Base-by-base conservation (phyloP, 2,329 filamentous ascomycete genomes). In the Lasiodiplodia gonubiensis region DNA sequence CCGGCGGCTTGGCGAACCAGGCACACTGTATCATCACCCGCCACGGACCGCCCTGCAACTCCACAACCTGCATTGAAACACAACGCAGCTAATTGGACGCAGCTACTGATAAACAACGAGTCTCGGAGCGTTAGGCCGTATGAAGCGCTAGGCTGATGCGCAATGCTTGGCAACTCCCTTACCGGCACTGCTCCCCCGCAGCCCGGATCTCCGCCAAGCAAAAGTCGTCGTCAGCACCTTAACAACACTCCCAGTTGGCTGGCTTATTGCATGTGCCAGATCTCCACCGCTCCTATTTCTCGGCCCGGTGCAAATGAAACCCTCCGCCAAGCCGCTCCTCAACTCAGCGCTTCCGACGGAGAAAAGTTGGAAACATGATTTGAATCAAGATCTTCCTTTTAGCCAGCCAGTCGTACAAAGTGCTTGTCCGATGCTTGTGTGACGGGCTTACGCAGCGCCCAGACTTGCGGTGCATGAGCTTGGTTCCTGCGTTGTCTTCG, bases 161-260 rank as follows among this genome's bases (percentile, higher is more conserved):
- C 25, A 12, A 7, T 7, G 37, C 57, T 61, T 61, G 57, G 57
- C 57, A 61, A 23, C 57, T 61, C 25, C 42, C 57, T 25, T 61
- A 33, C 42, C 18, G 39, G 42, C 39, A 46, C 25, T 16, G 14
- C 27, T 46, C 25, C 42, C 57, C 57, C 39, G 42, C 39, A 49
- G 16, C 42, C 46, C 12, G 46, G 59, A 63, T 63, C 46, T n/a
- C 25, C 46, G 59, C 59, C 59, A 63, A 63, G 59, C 23, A 16
- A 63, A 63, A 63, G 59, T 63, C 42, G 59, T 63, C 59, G 59
- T 63, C 59, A 63, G 59, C 59, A 63, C 59, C 46, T 63, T 63
- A 63, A 63, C 59, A 63, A 11, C 30, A 51, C 46, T 35, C 46
- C 18, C 30, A 51, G 59, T 63, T 63, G 42, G 59, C 59, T 63